phyloP scores from a whole-genome alignment of 2,329 filamentous ascomycete genomes.

The Neoarthrinium moseri region DNA sequence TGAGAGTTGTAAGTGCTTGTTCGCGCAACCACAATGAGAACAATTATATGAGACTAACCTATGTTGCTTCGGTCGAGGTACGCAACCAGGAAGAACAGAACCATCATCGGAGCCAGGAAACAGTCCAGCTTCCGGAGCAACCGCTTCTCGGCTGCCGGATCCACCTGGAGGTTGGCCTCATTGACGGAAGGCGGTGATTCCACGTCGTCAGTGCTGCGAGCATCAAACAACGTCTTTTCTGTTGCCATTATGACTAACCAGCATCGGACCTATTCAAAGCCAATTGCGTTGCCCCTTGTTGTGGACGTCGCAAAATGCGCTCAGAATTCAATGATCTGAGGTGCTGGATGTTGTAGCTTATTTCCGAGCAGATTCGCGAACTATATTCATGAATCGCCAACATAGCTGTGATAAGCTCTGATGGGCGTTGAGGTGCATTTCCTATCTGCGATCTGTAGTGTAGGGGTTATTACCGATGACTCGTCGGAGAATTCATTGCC shows the following conservation, averaged over 20 bases:
- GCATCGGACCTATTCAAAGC: neutral
- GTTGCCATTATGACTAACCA: neutral
- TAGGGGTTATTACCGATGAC: neutral
- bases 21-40: too few relatives aligned
- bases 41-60: too few relatives aligned
- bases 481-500: neutral
- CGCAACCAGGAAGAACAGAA: conserved; percentile 14
- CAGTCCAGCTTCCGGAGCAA: conserved; percentile 15
- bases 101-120: conserved; percentile 14
- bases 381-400: too few relatives aligned
- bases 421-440: too few relatives aligned
- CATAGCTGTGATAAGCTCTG: too few relatives aligned
- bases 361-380: too few relatives aligned
- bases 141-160: conserved; percentile 9
- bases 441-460: conserved; percentile 8
- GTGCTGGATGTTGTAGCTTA: too few relatives aligned
- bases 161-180: conserved; percentile 8
- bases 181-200: conserved; percentile 2
- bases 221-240: neutral
- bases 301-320: too few relatives aligned
- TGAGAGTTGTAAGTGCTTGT: neutral
- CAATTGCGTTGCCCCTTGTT: too few relatives aligned
- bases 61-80: conserved; percentile 17
- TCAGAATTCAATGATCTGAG: too few relatives aligned
- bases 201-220: conserved; percentile 1